A percentile compares a stretch with the other conserved stretches of the same genome.
Evolutionary conservation across 2,329 filamentous ascomycete species (phyloP).

Genomic region (Fusarium robinianum): DNA sequence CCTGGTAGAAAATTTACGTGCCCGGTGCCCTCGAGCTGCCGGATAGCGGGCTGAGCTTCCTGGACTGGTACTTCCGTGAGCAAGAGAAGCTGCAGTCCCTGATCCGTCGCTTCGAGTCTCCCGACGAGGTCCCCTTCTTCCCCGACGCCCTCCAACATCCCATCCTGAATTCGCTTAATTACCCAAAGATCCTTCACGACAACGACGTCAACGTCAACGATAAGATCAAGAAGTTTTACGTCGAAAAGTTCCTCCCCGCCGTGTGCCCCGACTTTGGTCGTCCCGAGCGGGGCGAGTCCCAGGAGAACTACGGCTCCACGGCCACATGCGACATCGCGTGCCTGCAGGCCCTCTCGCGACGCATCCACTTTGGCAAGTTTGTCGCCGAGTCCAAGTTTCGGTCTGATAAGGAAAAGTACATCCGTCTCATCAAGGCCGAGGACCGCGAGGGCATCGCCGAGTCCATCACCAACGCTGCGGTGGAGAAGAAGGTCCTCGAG

Average conservation of each 20-base stretch:
- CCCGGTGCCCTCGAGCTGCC: conserved; percentile 82
- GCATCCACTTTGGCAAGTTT: conserved; percentile 98
- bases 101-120: conserved; percentile 92
- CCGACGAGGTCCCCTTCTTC: conserved; percentile 98
- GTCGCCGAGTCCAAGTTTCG: conserved; percentile 96
- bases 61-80: conserved; percentile 91
- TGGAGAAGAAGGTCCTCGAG: conserved; percentile 91
- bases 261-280: conserved; percentile 80
- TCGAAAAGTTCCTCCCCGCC: conserved; percentile 78
- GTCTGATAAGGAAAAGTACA: conserved; percentile 80
- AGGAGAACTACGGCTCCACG: conserved; percentile 94
- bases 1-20: conserved; percentile 71
- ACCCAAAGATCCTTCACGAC: conserved; percentile 83
- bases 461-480: conserved; percentile 86
- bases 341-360: conserved; percentile 83
- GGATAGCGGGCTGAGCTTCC: conserved; percentile 73
- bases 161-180: conserved; percentile 84
- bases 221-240: conserved; percentile 84
- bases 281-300: conserved; percentile 78
- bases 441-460: conserved; percentile 83
- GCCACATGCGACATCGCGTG: conserved; percentile 90
- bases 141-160: conserved; percentile 76
- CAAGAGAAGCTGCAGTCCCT: conserved; percentile 90
- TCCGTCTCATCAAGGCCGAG: conserved; percentile 76
- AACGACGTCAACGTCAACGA: conserved; percentile 92